Conservation (phyloP, 2,329 filamentous ascomycete species). For the Penicillium fuscoglaucum region DNA sequence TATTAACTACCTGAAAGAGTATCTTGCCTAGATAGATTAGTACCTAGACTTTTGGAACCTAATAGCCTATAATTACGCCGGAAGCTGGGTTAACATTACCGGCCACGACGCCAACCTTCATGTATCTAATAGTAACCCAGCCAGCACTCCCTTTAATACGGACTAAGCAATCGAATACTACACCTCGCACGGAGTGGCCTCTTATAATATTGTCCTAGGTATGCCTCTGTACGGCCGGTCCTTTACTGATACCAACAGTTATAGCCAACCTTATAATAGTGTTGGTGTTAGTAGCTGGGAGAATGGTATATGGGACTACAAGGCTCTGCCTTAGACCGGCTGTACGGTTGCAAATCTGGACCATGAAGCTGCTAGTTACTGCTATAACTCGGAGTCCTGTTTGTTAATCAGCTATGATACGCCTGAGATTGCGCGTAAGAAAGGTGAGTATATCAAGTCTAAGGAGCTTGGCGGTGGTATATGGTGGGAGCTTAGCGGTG, state of each 20-base stretch:
- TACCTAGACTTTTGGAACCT: constrained; percentile 46
- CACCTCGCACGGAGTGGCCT: constrained; percentile 59
- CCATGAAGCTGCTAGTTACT: constrained; percentile 67
- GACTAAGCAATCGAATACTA: constrained; percentile 71
- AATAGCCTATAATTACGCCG: constrained; percentile 66
- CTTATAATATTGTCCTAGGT: constrained; percentile 76
- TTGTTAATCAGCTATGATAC: constrained; percentile 78
- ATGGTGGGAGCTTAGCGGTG: no score
- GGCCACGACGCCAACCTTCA: constrained; percentile 82
- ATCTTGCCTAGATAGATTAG: constrained; percentile 47
- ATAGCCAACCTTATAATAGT: constrained; percentile 67
- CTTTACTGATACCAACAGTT: constrained; percentile 74
- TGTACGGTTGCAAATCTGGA: constrained; percentile 62
- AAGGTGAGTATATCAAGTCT: constrained; percentile 69
- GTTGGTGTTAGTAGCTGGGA: constrained; percentile 78
- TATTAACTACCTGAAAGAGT: constrained; percentile 45
- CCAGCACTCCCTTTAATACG: constrained; percentile 75
- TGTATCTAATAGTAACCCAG: constrained; percentile 56
- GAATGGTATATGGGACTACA: constrained; percentile 83
- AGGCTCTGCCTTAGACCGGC: constrained; percentile 71
- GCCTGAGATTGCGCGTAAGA: constrained; percentile 63
- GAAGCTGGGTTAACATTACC: constrained; percentile 76
- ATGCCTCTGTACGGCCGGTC: constrained; percentile 93
- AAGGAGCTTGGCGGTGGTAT: constrained; percentile 50
- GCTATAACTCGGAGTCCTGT: constrained; percentile 61